Base-by-base conservation (phyloP, 2,329 filamentous ascomycete genomes). In the Penicillium nordicum region DNA sequence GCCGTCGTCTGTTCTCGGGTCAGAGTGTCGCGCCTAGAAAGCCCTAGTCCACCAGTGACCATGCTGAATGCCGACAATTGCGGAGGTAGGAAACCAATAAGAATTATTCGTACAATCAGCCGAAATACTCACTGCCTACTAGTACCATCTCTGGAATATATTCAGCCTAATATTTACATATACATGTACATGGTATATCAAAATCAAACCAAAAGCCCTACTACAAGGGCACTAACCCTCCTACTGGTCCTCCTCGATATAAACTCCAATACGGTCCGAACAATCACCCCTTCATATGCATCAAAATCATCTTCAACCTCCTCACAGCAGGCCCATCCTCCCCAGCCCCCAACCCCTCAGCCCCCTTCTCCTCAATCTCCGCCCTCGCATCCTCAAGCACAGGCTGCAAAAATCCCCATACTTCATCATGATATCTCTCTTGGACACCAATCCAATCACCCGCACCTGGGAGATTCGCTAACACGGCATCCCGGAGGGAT, bases 321-420 rank as follows among this genome's bases (percentile, higher is more conserved):
- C 66, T 61, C 21, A 74, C 71, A 42, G 74, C 73, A 37, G 72
- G 72, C 25, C 72, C 72, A 50, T 75, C 69, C 43, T 45, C 58
- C 12, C 36, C 51, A 34, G 42, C 29, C 16, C 44, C 61, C 27
- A 32, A 32, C 5, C 30, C 30, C 30, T 32, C 30, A 14, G 6
- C 30, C n/a, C 44, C 61, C 27, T 63, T 68, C 27, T 75, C 68
- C 46, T 80, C 74, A 21, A 88, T 70, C 67, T 89, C 86, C 44
- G 72, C 71, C 55, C 75, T 76, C 4, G 86, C 87, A 58, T 83
- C 79, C 48, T 78, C 74, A 10, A 85, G 80, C 34, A 88, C 73
- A 4, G 81, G 78, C 30, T 78, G 72, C 21, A 89, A 69, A 55
- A 83, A 84, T 21, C 87, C 87, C 87, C 87, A 89, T 25, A 89